Percentiles rank a stretch among this genome's conserved stretches.
Conservation (phyloP, 495 filamentous ascomycete species). For the Aspergillus saccharolyticus region DNA sequence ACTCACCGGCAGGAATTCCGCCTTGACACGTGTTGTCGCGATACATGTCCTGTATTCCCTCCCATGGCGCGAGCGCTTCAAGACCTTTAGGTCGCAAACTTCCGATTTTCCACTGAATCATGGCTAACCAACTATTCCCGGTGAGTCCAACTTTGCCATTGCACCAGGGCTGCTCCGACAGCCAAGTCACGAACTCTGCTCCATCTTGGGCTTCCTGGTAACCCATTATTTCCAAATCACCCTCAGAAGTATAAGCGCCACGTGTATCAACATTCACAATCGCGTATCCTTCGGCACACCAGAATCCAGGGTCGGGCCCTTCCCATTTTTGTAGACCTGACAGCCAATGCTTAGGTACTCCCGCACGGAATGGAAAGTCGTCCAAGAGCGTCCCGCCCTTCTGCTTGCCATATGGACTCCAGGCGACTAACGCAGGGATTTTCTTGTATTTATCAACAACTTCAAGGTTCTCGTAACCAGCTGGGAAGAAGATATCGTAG, state of each 20-base stretch:
- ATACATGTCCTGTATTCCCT: slow-evolving; percentile 41
- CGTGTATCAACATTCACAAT: too few relatives aligned
- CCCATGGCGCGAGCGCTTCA: slow-evolving; percentile 44
- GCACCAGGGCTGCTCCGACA: slow-evolving; percentile 40
- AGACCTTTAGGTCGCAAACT: slow-evolving; percentile 35
- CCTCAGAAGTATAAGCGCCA: too few relatives aligned
- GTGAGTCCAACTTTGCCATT: slow-evolving; percentile 41
- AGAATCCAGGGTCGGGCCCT: slow-evolving; percentile 39
- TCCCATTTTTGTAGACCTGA: slow-evolving; percentile 41
- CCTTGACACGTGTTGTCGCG: slow-evolving; percentile 35
- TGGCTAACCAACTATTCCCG: slow-evolving; percentile 38
- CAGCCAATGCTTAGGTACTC: slow-evolving; percentile 19
- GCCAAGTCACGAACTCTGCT: slow-evolving; percentile 40
- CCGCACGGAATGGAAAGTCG: too few relatives aligned
- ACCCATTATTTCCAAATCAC: slow-evolving; percentile 36
- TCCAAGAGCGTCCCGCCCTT: too few relatives aligned
- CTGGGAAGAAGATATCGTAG: too few relatives aligned
- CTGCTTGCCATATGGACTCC: too few relatives aligned
- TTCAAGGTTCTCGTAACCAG: too few relatives aligned
- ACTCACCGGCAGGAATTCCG: too few relatives aligned
- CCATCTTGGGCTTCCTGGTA: slow-evolving; percentile 41
- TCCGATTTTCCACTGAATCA: slow-evolving; percentile 40
- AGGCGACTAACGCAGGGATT: too few relatives aligned
- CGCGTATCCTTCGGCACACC: slow-evolving; percentile 38
- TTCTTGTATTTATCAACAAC: too few relatives aligned